Percentiles rank a stretch among this genome's conserved stretches.
These are phyloP conservation scores for Arachnomyces sp. DNA, from an alignment of 2,329 filamentous ascomycete species.

Conservation along the genomic window DNA sequence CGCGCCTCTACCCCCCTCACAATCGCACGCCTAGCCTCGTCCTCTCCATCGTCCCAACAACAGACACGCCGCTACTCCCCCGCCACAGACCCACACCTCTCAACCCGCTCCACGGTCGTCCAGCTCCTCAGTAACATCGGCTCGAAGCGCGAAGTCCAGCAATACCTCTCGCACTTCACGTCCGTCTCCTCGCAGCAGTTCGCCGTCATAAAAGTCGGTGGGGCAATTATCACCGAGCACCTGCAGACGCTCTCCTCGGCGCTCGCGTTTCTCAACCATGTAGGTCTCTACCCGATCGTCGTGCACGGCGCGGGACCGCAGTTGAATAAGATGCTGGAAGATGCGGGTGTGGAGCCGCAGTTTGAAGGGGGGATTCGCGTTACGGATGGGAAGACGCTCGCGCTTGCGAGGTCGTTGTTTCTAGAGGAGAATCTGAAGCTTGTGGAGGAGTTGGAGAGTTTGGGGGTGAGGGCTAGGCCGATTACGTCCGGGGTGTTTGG, in stretches of 20 bases:
- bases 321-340: slow-evolving; percentile 82
- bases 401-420: slow-evolving; percentile 84
- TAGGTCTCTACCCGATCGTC: slow-evolving; percentile 88
- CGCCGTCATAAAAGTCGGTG: slow-evolving; percentile 96
- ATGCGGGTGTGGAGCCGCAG: slow-evolving; percentile 84
- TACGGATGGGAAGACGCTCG: slow-evolving; percentile 90
- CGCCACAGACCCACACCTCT: slow-evolving; percentile 44
- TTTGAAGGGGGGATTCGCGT: slow-evolving; percentile 95
- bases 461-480: slow-evolving; percentile 80
- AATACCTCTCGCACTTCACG: slow-evolving; percentile 95
- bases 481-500: slow-evolving; percentile 84
- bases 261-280: slow-evolving; percentile 85
- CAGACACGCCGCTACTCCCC: slow-evolving; percentile 38
- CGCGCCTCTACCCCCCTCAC: slow-evolving; percentile 18
- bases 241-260: slow-evolving; percentile 84
- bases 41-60: slow-evolving; percentile 17
- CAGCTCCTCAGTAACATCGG: slow-evolving; percentile 92
- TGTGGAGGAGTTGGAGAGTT: slow-evolving; percentile 77
- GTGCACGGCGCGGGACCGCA: slow-evolving; percentile 93
- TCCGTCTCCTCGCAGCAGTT: slow-evolving; percentile 96
- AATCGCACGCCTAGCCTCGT: slow-evolving; percentile 19
- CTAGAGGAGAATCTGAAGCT: slow-evolving; percentile 91
- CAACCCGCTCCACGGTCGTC: slow-evolving; percentile 71
- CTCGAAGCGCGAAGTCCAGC: slow-evolving; percentile 90
- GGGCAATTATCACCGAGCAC: slow-evolving; percentile 90